Base-by-base conservation (phyloP, 2,329 filamentous ascomycete genomes). In the Teratosphaeria viscida region DNA sequence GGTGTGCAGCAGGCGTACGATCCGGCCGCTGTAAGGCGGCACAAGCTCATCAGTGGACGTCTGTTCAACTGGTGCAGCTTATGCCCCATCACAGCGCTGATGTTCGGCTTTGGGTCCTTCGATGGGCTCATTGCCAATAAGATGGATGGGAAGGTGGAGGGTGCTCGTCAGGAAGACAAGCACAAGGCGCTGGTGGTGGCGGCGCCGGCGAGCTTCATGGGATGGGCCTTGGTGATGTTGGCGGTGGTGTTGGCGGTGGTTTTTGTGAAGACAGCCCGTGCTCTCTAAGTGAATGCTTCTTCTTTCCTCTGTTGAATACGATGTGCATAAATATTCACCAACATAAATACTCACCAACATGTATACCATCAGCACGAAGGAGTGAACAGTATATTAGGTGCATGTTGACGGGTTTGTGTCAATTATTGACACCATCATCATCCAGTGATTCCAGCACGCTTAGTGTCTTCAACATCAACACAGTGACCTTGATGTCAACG, bases 131-230 rank as follows among this genome's bases (percentile, higher is more conserved):
- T 67, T 52, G 39, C 53, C n/a, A 55, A 56, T 47, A 60, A 60
- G 56, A 65, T 60, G 29, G 43, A 59, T 23, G 65, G 63, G 14
- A 58, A 62, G 26, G 60, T 70, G 53, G 59, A 43, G 55, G 61
- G 59, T 53, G 67, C 68, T 59, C 57, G 58, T n/a, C 35, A 56
- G 47, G 47, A 59, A 54, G 59, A 66, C 60, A 70, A 68, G 63
- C 55, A 58, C 35, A 57, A 60, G 5, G 66, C 66, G 23, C 56
- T 66, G 39, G 53, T 57, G 19, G 56, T 63, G 19, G 63, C 54
- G 37, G 54, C 64, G 10, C 66, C 68, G 53, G 29, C 69, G n/a
- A 59, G 62, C 14, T 14, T 57, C 16, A 10, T 62, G 26, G 19
- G 37, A 7, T 62, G 53, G 53, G 53, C 27, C 12, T 27, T 54